Conservation (phyloP, 2,329 filamentous ascomycete genomes). For the Colletotrichum sp. region DNA sequence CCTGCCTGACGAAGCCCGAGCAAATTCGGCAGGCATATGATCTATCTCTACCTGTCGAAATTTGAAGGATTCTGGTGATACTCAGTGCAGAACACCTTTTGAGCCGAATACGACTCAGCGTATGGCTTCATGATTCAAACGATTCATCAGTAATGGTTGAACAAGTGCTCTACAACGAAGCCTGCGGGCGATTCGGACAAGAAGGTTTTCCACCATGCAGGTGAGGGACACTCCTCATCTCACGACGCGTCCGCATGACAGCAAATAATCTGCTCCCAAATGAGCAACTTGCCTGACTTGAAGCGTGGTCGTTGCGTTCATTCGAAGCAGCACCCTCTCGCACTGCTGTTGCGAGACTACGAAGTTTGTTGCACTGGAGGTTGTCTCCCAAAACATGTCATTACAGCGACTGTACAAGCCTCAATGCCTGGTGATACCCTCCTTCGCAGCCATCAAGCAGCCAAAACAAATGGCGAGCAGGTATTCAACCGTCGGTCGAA, state of each 20-base stretch:
- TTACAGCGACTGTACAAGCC: fast-evolving
- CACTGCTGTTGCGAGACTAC: neutral
- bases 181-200: fast-evolving
- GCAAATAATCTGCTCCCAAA: neutral
- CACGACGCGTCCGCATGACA: neutral
- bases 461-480: neutral
- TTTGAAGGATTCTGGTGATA: fast-evolving
- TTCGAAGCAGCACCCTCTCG: fast-evolving
- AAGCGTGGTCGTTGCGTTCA: fast-evolving
- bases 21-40: neutral
- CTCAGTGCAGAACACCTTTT: neutral
- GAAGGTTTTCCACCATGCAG: neutral
- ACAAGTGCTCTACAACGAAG: fast-evolving
- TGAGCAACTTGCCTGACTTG: neutral
- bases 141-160: fast-evolving
- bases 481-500: neutral
- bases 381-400: fast-evolving
- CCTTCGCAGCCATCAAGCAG: fast-evolving
- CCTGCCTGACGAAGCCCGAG: too few species aligned
- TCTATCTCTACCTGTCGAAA: neutral
- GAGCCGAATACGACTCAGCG: neutral
- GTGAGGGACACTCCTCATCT: neutral
- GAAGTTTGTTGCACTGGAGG: neutral
- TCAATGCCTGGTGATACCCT: neutral
- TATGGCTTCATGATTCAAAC: neutral